phyloP scores from a whole-genome alignment of 257 asterid genomes.

The Vinca minor region DNA sequence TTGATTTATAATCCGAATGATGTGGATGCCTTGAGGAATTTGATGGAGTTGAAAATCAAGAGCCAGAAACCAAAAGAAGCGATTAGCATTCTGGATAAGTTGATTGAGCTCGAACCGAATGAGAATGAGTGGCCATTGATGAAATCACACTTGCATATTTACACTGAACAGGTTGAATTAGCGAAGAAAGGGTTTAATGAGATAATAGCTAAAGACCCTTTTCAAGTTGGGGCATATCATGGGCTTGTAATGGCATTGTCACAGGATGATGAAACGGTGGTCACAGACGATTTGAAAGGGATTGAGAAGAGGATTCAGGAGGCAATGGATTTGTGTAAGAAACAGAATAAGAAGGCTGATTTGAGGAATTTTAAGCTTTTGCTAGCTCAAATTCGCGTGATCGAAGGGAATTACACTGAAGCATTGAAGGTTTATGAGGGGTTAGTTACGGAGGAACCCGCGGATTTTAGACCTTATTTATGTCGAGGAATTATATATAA shows the following conservation, averaged over 20 bases:
- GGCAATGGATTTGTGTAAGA: constrained; percentile 49
- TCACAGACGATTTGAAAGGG: constrained; percentile 32
- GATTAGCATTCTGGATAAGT: constrained; percentile 39
- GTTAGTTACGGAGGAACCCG: constrained; percentile 77
- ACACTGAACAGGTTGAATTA: constrained; percentile 42
- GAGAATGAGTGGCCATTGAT: constrained; percentile 79
- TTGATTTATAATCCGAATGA: constrained; percentile 49
- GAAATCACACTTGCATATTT: constrained; percentile 62
- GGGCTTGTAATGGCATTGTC: constrained; percentile 76
- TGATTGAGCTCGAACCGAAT: constrained; percentile 59
- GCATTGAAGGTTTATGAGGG: constrained; percentile 62
- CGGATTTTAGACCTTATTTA: constrained; percentile 86
- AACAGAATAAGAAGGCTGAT: constrained; percentile 41
- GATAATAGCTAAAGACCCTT: constrained; percentile 57
- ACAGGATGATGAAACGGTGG: constrained; percentile 49
- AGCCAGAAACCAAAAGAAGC: constrained; percentile 50
- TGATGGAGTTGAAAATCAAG: constrained; percentile 72
- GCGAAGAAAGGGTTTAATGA: constrained; percentile 59
- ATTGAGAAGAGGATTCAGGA: constrained; percentile 45
- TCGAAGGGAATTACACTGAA: constrained; percentile 51
- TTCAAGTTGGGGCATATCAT: constrained; percentile 77
- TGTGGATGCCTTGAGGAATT: constrained; percentile 32
- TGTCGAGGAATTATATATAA: constrained; percentile 87
- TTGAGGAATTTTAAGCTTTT: constrained; percentile 74
- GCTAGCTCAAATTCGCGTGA: constrained; percentile 75